phyloP scores from a whole-genome alignment of 1,284 basidiomycete genomes.

The Butyriboletus appendiculatus region DNA sequence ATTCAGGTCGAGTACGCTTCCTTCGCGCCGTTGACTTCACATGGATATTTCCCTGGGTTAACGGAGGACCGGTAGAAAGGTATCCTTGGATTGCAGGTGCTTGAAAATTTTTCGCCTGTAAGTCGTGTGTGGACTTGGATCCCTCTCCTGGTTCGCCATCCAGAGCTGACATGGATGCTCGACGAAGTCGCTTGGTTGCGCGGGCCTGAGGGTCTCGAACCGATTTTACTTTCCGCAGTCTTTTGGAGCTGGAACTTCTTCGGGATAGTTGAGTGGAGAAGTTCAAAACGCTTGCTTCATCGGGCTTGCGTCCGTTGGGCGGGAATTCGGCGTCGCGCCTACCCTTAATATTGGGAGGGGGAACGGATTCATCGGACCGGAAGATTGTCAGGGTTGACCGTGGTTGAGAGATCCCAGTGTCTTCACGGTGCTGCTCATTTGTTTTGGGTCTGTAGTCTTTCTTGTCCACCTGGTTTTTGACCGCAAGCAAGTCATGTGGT shows the following conservation, averaged over 20 bases:
- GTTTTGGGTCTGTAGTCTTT: not conserved
- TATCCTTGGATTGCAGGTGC: not conserved
- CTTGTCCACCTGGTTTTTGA: not conserved
- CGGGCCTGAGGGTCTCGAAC: not conserved
- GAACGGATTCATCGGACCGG: not conserved
- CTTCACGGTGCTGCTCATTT: not conserved
- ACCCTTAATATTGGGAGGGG: not conserved
- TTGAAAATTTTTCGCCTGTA: not conserved
- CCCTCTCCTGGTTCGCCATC: not conserved
- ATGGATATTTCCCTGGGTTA: not conserved
- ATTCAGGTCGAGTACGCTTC: conserved; percentile 27
- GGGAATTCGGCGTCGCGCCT: not conserved
- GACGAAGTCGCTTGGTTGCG: conserved; percentile 17
- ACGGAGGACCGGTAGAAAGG: not conserved
- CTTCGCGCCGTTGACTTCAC: not conserved
- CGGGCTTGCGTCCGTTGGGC: not conserved
- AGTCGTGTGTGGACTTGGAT: not conserved
- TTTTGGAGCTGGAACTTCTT: not conserved
- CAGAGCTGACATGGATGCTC: conserved; percentile 2
- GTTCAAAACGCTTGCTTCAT: not conserved
- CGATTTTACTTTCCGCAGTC: not conserved
- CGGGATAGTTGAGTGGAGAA: not conserved
- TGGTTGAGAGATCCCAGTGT: not conserved
- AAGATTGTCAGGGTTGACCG: not conserved
- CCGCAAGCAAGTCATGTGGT: not conserved